These are phyloP conservation scores for Alternaria atra DNA, from an alignment of 2,329 filamentous ascomycete genomes.

Conservation along the genomic window DNA sequence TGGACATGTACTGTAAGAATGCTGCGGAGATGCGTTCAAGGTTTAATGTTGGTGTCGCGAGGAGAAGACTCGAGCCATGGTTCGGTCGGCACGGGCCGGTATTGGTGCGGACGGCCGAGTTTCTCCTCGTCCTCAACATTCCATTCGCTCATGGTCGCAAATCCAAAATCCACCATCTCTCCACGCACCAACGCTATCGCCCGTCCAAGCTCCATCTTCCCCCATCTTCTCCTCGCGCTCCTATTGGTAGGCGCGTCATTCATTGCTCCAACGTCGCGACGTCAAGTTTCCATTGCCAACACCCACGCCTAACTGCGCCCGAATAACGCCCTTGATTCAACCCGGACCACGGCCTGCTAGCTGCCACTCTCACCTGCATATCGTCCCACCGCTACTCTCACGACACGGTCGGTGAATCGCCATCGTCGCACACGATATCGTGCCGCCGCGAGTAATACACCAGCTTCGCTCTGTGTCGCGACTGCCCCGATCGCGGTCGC, in stretches of 20 bases:
- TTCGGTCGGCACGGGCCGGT: slow-evolving; percentile 13
- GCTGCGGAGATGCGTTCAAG: not conserved
- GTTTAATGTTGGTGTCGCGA: not conserved
- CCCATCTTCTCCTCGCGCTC: slow-evolving; percentile 21
- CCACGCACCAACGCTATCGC: slow-evolving; percentile 9
- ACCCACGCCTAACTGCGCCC: slow-evolving; percentile 20
- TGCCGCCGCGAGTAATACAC: slow-evolving; percentile 4
- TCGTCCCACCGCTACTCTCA: slow-evolving; percentile 21
- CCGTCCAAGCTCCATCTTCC: slow-evolving; percentile 16
- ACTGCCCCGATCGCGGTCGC: slow-evolving; percentile 16
- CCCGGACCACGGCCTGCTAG: slow-evolving; percentile 14
- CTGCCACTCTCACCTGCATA: slow-evolving; percentile 20
- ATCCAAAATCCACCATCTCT: slow-evolving; percentile 3
- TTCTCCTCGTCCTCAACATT: slow-evolving; percentile 2
- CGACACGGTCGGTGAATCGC: slow-evolving; percentile 7
- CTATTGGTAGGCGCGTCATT: slow-evolving; percentile 20
- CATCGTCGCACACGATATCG: slow-evolving; percentile 25
- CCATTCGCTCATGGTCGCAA: not conserved
- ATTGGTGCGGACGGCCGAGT: slow-evolving; percentile 7
- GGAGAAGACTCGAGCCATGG: not conserved
- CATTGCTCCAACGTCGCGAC: slow-evolving; percentile 16
- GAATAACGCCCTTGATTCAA: slow-evolving; percentile 17
- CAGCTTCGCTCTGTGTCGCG: slow-evolving; percentile 11
- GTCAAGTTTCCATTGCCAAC: slow-evolving; percentile 21
- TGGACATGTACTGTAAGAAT: not conserved